Base-by-base conservation (phyloP, 164 flowering plant species). In the Stephania japonica region DNA sequence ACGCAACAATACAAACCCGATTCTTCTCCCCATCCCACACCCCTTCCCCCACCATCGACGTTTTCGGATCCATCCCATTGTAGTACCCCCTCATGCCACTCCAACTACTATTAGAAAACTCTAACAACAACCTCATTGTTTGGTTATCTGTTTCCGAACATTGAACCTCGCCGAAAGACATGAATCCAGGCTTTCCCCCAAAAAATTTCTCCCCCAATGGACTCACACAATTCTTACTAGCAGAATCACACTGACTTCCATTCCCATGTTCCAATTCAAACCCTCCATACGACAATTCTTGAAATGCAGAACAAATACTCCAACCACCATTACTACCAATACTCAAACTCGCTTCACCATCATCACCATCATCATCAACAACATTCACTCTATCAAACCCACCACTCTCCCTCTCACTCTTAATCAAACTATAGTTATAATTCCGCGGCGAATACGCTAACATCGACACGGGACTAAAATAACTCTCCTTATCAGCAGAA, bases 41-140 rank as follows among this genome's bases (percentile, higher is more conserved):
- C 47, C 91, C 97, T 75, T 89, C 92, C 7, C 83, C 90, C 42
- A 88, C 79, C 71, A 86, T 69, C 4, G 86, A 75, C 13, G 71
- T 83, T 44, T 78, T 75, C 7, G 83, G 87, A 72, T 74, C 77
- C 13, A 85, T 78, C 38, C 78, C 49, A 0, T 44, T 63, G 32
- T 27, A 21, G 70, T 71, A 77, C 1, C 79, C 70, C 2, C 32
- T 3, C 32, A 27, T 27, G 32, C 1, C 32, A 72, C 11, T 5
- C 68, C 70, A 19, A 47, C 68, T 81, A 18, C 3, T 26, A 43
- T 82, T 75, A 0, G 68, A 44, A 76, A 86, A 89, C 19, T 67
- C 69, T 7, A 86, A 42, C 69, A 73, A 26, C 10, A 82, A 71
- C 25, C 81, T 78, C 69, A 80, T 1, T 72, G 53, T 85, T 23